Evolutionary conservation across 2,329 filamentous ascomycete genomes (phyloP).

Genomic region (Bertia moriformis): DNA sequence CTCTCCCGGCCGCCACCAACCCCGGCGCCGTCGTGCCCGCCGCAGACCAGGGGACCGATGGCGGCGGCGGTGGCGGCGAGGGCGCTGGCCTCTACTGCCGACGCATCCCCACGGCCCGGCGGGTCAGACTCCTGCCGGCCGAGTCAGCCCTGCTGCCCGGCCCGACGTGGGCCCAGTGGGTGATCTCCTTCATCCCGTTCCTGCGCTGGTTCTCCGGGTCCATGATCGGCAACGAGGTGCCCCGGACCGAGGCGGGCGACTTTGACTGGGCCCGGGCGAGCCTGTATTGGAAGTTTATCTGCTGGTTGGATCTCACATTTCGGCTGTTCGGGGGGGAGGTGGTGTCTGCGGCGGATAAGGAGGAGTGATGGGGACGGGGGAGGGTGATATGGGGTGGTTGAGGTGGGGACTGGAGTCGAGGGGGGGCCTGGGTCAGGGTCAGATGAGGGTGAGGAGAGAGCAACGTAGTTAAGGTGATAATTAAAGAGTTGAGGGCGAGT

Average conservation of each 20-base stretch:
- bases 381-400: not conserved
- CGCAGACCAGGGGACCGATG: not conserved
- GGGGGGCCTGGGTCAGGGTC: no score
- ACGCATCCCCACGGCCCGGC: conserved; percentile 52
- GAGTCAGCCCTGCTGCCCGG: conserved; percentile 59
- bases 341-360: conserved; percentile 34
- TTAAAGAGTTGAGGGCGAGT: no score
- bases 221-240: conserved; percentile 65
- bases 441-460: no score
- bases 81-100: conserved; percentile 38
- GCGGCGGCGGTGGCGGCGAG: conserved; percentile 15
- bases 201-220: conserved; percentile 57
- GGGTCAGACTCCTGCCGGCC: conserved; percentile 49
- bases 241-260: conserved; percentile 55
- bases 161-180: conserved; percentile 46
- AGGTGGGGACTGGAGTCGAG: no score
- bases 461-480: no score
- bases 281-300: conserved; percentile 54
- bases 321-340: conserved; percentile 44
- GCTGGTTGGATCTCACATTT: conserved; percentile 44
- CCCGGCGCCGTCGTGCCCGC: not conserved
- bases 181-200: conserved; percentile 53
- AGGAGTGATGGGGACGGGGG: conserved; percentile 30
- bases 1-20: conserved; percentile 1
- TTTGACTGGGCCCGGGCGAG: conserved; percentile 64